Evolutionary conservation across 176 grass and related monocot genomes (phyloP).

Genomic region (Zoysia pacifica): DNA sequence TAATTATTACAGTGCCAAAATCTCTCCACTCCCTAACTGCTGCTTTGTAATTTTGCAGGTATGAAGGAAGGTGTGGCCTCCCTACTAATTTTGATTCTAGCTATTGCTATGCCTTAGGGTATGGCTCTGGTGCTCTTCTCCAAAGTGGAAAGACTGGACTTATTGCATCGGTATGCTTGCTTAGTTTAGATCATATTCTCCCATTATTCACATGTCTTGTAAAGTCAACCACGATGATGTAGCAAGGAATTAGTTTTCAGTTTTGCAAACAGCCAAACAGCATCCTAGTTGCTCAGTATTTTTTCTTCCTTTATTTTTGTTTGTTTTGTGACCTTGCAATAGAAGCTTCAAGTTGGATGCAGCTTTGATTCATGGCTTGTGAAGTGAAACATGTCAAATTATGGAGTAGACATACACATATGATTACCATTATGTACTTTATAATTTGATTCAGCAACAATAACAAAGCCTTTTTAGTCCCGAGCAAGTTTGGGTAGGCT

Average conservation of each 20-base stretch:
- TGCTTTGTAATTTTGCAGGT: slow-evolving; percentile 40
- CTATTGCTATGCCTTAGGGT: slow-evolving; percentile 94
- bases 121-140: slow-evolving; percentile 78
- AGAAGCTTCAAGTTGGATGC: neutral
- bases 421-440: neutral
- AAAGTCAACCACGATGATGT: neutral
- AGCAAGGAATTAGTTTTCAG: neutral
- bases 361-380: neutral
- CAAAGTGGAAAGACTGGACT: slow-evolving; percentile 81
- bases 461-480: too few relatives aligned
- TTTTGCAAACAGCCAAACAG: neutral
- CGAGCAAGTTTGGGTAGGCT: too few relatives aligned
- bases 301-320: neutral
- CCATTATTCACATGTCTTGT: slow-evolving; percentile 10
- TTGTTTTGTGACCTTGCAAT: neutral
- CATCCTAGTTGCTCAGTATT: neutral
- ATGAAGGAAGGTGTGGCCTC: slow-evolving; percentile 95
- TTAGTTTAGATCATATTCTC: slow-evolving; percentile 24
- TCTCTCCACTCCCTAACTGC: neutral
- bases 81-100: slow-evolving; percentile 94
- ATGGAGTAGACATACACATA: neutral
- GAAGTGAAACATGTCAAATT: neutral
- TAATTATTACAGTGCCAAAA: neutral
- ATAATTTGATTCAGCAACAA: too few relatives aligned
- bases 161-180: slow-evolving; percentile 71